Evolutionary conservation across 1,284 basidiomycete genomes (phyloP), one percentile per base, ranked within the genome.

Genomic region (Irpex sp.): DNA sequence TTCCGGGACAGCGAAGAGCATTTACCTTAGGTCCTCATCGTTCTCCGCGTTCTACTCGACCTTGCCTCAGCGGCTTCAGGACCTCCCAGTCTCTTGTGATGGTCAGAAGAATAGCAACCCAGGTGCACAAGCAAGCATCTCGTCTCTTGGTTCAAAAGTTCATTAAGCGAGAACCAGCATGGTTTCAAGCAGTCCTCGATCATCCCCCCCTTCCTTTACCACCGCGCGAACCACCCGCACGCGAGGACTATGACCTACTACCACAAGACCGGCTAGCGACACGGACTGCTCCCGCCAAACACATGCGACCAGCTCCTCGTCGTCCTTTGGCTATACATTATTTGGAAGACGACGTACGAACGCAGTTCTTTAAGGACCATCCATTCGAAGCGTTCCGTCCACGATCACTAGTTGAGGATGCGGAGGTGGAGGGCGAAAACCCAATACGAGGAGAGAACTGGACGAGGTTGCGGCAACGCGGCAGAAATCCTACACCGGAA

Each of bases 311-410:
- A 40, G 64, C 81, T 64, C 81, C 85, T 64, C 79, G 83, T 11
- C 78, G 79, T 11, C 87, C 92, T 0, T 70, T 85, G 63, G 83
- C 86, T 8, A 85, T 98, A 64, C 81, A 85, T 58, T 98, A 97
- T 75, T 70, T 92, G 36, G 94, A 96, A 74, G 97, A 99, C 77
- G 82, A 85, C 64, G 81, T 98, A 60, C 87, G 97, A 55, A 82
- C 87, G 61, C 93, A 94, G 75, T 99, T 99, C 83, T 98, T 96
- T 81, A 82, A 84, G 60, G 97, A 99, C 78, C 96, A 98, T 74
- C 96, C 97, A 2, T 98, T 98, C 74, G 96, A 99, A 78, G 91
- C 94, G 1, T 92, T 96, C 75, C 84, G 96, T 49, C 89, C 94
- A 1, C 81, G 84, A 13, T 89, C 85, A 9, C 76, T 99, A 58